Evolutionary conservation across 495 filamentous ascomycete genomes (phyloP).

Genomic region (Aspergillus sparsus): DNA sequence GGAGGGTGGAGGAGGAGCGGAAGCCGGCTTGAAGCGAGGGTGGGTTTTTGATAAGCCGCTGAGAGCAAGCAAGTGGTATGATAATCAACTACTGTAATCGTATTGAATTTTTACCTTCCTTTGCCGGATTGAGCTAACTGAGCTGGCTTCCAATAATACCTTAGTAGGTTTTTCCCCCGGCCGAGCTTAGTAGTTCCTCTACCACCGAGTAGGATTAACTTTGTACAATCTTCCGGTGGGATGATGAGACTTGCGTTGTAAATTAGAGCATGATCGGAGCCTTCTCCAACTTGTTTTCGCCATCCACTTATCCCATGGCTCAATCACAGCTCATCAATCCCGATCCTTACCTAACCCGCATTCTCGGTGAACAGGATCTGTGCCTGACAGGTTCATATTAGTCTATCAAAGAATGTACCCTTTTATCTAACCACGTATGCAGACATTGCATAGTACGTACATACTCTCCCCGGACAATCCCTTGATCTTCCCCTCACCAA

Average conservation of each 20-base stretch:
- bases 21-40: conserved; percentile 26
- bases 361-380: conserved; percentile 33
- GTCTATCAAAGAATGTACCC: background rate
- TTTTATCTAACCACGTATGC: background rate
- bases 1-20: conserved; percentile 29
- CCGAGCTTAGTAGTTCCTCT: background rate
- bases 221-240: conserved; percentile 4
- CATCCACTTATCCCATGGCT: conserved; percentile 9
- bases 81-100: background rate
- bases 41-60: conserved; percentile 22
- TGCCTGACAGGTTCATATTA: conserved; percentile 12
- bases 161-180: background rate
- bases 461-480: conserved; percentile 12
- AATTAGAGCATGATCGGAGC: conserved; percentile 3
- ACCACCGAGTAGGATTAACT: background rate
- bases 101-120: conserved; percentile 1
- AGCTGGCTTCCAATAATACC: no score
- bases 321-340: conserved; percentile 7
- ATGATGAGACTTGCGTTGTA: conserved; percentile 9
- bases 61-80: conserved; percentile 4
- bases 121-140: background rate
- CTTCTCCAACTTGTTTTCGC: conserved; percentile 17
- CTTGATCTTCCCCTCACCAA: conserved; percentile 1
- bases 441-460: background rate
- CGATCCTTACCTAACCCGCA: conserved; percentile 35